Percentiles rank a stretch among this genome's conserved stretches.
Evolutionary conservation across 164 flowering plant species (phyloP).

Genomic region (Berberis thunbergii): DNA sequence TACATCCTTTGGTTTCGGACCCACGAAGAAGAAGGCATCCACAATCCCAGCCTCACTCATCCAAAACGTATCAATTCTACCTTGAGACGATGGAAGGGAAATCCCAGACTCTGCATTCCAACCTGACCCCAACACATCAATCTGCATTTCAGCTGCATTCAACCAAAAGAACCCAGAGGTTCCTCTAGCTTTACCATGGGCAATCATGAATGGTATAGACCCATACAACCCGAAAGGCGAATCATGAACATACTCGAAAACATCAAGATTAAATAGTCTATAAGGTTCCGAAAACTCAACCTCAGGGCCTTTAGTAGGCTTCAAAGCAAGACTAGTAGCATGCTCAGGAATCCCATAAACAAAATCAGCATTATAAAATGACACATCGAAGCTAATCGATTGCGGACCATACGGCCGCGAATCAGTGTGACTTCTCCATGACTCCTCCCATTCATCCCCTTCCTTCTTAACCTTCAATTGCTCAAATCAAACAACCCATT

Average conservation of each 20-base stretch:
- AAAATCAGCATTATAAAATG: slow-evolving; percentile 73
- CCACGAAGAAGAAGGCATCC: slow-evolving; percentile 87
- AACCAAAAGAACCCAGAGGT: slow-evolving; percentile 90
- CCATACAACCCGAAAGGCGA: slow-evolving; percentile 97
- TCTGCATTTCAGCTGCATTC: slow-evolving; percentile 99
- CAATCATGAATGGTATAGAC: slow-evolving; percentile 82
- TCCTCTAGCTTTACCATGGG: slow-evolving; percentile 65
- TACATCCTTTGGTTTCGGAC: slow-evolving; percentile 92
- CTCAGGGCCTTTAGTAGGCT: slow-evolving; percentile 79
- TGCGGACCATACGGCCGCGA: slow-evolving; percentile 88
- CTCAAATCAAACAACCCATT: slow-evolving; percentile 87
- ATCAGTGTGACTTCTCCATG: slow-evolving; percentile 68
- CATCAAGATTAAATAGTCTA: slow-evolving; percentile 87
- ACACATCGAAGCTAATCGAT: slow-evolving; percentile 95
- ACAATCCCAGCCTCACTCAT: slow-evolving; percentile 98
- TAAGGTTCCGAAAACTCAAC: slow-evolving; percentile 89
- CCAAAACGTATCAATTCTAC: slow-evolving; percentile 84
- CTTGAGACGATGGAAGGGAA: slow-evolving; percentile 39
- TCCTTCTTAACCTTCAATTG: slow-evolving; percentile 68
- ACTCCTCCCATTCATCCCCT: slow-evolving; percentile 91
- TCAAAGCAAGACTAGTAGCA: slow-evolving; percentile 74
- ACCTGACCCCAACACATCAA: slow-evolving; percentile 77
- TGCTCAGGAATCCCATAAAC: slow-evolving; percentile 96
- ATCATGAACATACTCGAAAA: slow-evolving; percentile 78
- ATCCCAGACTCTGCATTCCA: slow-evolving; percentile 66